Percentiles rank a stretch among this genome's conserved stretches.
These are phyloP conservation scores for Monilinia fructigena DNA, from an alignment of 2,329 filamentous ascomycete species.

Conservation along the genomic window DNA sequence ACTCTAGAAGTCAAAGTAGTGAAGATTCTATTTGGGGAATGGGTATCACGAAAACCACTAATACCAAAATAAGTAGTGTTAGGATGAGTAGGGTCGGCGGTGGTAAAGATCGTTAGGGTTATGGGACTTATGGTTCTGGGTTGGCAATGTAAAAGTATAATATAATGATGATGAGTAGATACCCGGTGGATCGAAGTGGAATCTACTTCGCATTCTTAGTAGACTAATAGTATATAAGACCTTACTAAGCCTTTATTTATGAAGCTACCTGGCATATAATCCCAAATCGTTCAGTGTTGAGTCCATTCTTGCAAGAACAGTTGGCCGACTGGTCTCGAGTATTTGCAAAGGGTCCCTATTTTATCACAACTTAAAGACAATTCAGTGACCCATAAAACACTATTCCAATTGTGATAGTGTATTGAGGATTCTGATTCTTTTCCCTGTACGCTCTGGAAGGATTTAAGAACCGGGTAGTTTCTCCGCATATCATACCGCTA, in stretches of 20 bases:
- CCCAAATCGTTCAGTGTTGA: too few species aligned
- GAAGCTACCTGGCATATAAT: not conserved
- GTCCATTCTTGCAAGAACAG: too few species aligned
- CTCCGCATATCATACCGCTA: too few species aligned
- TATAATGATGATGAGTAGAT: conserved; percentile 15
- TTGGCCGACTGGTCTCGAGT: too few species aligned
- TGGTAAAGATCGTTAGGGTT: not conserved
- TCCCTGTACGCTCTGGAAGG: too few species aligned
- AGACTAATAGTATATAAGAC: not conserved
- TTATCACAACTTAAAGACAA: not conserved
- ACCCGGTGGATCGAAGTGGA: not conserved
- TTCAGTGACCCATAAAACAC: too few species aligned
- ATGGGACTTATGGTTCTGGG: not conserved
- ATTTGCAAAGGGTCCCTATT: not conserved
- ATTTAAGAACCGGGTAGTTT: too few species aligned
- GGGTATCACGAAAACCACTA: conserved; percentile 17
- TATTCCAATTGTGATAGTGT: too few species aligned
- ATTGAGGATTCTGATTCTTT: too few species aligned
- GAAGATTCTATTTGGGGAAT: conserved; percentile 1
- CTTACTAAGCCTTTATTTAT: not conserved
- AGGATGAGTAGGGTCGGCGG: conserved; percentile 3
- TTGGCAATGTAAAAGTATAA: conserved; percentile 2
- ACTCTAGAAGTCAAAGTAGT: conserved; percentile 6
- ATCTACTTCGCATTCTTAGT: not conserved
- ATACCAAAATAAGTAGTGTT: conserved; percentile 10